Conservation (phyloP, 257 asterid genomes). For the Ophiorrhiza pumila region DNA sequence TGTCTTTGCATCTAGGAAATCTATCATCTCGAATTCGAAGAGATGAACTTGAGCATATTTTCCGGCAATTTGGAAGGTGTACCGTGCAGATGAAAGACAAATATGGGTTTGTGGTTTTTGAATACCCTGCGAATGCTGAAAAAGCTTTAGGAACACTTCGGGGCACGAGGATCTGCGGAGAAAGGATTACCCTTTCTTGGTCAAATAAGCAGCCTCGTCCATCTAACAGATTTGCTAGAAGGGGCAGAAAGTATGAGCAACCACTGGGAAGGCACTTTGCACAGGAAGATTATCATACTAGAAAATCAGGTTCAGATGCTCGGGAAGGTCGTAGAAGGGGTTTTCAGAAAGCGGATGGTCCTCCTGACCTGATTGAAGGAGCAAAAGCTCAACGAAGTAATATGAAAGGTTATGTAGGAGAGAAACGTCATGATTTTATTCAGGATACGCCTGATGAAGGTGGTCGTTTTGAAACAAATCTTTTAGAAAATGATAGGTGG, state of each 20-base stretch:
- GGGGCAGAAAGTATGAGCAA: constrained; percentile 29
- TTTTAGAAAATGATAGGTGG: constrained; percentile 42
- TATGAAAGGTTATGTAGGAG: constrained; percentile 16
- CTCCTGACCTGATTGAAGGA: constrained; percentile 30
- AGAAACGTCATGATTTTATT: constrained; percentile 15
- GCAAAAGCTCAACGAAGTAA: constrained; percentile 20
- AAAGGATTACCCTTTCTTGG: constrained; percentile 51
- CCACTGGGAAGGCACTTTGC: constrained; percentile 27
- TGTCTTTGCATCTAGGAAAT: constrained; percentile 69
- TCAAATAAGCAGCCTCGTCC: constrained; percentile 56
- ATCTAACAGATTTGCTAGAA: constrained; percentile 28
- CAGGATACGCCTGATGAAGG: constrained; percentile 20
- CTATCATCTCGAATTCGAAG: constrained; percentile 38
- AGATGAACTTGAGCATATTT: constrained; percentile 50
- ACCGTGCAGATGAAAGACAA: constrained; percentile 46
- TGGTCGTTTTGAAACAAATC: constrained; percentile 26
- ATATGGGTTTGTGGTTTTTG: constrained; percentile 58
- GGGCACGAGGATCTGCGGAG: constrained; percentile 60
- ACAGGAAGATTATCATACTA: constrained; percentile 22
- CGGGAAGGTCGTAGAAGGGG: constrained; percentile 22
- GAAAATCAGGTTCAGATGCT: constrained; percentile 24
- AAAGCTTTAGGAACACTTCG: constrained; percentile 50
- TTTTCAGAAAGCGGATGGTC: constrained; percentile 18
- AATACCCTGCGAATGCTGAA: constrained; percentile 56
- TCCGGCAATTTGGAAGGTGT: constrained; percentile 60